Percentiles rank a stretch among this genome's conserved stretches.
phyloP scores from a whole-genome alignment of 768 basidiomycete genomes.

The Leccinum truebloodii region DNA sequence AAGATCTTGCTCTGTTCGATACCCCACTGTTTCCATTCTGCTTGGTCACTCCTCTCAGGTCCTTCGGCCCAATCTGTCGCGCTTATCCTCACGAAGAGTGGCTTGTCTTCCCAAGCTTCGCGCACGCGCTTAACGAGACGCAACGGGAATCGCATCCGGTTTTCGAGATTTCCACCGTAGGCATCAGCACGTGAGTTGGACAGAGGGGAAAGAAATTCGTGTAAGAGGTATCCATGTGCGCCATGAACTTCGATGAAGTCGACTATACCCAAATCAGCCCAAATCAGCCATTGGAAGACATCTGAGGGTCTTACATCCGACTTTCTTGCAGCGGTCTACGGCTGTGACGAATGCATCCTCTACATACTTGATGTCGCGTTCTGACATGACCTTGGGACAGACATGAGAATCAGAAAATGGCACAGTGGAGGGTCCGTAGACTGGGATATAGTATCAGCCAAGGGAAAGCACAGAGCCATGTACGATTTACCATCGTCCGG shows the following conservation, averaged over 20 bases:
- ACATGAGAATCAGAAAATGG: conserved; percentile 55
- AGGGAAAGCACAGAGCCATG: neutral
- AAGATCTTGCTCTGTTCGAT: conserved; percentile 71
- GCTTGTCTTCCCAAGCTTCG: conserved; percentile 57
- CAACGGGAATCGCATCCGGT: conserved; percentile 69
- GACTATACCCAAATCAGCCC: conserved; percentile 38
- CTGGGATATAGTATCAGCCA: conserved; percentile 35
- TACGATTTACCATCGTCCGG: conserved; percentile 51
- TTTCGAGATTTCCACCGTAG: conserved; percentile 74
- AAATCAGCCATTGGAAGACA: neutral
- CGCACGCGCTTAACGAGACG: conserved; percentile 55
- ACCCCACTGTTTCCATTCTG: conserved; percentile 70
- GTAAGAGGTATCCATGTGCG: conserved; percentile 66
- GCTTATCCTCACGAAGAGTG: conserved; percentile 71
- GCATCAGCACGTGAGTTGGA: conserved; percentile 71
- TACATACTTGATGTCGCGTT: conserved; percentile 53
- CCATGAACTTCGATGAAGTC: conserved; percentile 74
- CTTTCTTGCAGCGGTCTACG: conserved; percentile 52
- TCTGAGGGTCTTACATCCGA: conserved; percentile 53
- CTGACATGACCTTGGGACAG: conserved; percentile 57
- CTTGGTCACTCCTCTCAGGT: conserved; percentile 53
- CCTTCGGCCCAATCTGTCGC: conserved; percentile 67
- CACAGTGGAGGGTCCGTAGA: conserved; percentile 60
- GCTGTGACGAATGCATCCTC: conserved; percentile 62
- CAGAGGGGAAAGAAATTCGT: conserved; percentile 70